Conservation (phyloP, 2,329 filamentous ascomycete genomes). For the Xylariaceae sp. region DNA sequence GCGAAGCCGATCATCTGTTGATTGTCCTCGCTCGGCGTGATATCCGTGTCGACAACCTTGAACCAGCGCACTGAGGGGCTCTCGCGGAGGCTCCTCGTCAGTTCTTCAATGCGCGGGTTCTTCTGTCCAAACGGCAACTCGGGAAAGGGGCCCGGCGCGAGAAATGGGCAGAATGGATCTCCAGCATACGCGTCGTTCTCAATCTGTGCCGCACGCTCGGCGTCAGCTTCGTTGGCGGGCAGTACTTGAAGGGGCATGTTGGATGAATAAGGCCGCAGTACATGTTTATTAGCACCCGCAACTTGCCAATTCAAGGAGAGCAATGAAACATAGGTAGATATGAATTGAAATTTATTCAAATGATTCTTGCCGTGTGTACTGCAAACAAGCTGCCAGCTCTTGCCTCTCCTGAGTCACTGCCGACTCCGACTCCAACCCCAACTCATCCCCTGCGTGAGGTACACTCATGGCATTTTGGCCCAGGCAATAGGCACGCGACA, state of each 20-base stretch:
- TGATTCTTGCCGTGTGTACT: background rate
- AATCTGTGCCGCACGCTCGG: slow-evolving; percentile 33
- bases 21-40: slow-evolving; percentile 19
- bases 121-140: slow-evolving; percentile 20
- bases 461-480: background rate
- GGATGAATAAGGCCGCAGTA: background rate
- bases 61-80: slow-evolving; percentile 27
- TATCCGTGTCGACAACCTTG: slow-evolving; percentile 33
- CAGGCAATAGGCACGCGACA: no score
- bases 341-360: background rate
- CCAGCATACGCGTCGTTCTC: slow-evolving; percentile 35
- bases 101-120: slow-evolving; percentile 16
- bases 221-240: slow-evolving; percentile 34
- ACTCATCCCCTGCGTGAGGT: background rate
- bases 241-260: slow-evolving; percentile 37
- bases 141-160: slow-evolving; percentile 33
- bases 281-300: background rate
- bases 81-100: slow-evolving; percentile 20
- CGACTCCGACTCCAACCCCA: background rate
- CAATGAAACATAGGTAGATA: background rate
- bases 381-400: background rate
- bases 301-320: background rate
- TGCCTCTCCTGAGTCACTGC: background rate
- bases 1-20: slow-evolving; percentile 31
- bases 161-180: slow-evolving; percentile 29